Conservation (phyloP, 2,329 filamentous ascomycete genomes). For the Fusarium equiseti region DNA sequence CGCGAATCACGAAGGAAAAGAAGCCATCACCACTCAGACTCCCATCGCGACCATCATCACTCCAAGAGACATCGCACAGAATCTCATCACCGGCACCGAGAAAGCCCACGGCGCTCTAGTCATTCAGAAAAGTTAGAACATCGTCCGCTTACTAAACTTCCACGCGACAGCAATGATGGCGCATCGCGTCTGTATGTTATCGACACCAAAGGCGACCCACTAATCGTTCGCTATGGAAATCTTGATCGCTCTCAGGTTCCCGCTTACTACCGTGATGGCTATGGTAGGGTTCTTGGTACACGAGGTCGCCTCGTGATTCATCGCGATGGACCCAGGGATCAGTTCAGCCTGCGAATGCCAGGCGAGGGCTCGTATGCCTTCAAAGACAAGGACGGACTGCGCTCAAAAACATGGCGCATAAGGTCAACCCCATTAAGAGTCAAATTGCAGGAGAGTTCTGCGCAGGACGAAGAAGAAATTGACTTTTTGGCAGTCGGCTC, state of each 20-base stretch:
- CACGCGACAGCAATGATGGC: conserved; percentile 13
- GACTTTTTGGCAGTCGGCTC: conserved; percentile 63
- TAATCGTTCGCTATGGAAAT: conserved; percentile 80
- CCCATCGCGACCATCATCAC: conserved; percentile 30
- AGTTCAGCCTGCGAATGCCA: conserved; percentile 63
- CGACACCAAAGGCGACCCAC: conserved; percentile 81
- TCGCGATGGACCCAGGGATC: conserved; percentile 68
- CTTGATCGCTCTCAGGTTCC: conserved; percentile 80
- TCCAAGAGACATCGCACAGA: conserved; percentile 36
- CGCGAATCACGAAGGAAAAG: conserved; percentile 40
- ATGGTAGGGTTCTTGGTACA: conserved; percentile 78
- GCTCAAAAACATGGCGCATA: conserved; percentile 56
- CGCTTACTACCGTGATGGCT: conserved; percentile 75
- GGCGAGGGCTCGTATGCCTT: conserved; percentile 52
- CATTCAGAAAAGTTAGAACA: conserved; percentile 20
- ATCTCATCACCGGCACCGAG: conserved; percentile 26
- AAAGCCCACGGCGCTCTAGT: conserved; percentile 10
- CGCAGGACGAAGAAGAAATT: conserved; percentile 47
- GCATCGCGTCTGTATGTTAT: conserved; percentile 63
- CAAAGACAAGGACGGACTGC: conserved; percentile 61
- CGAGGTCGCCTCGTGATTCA: conserved; percentile 73
- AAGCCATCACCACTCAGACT: conserved; percentile 35
- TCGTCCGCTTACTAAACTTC: conserved; percentile 6
- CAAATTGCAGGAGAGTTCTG: conserved; percentile 46
- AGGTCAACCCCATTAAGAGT: conserved; percentile 58